Conservation (phyloP, 1,139 yeast species). For the Lodderomyces elongisporus region DNA sequence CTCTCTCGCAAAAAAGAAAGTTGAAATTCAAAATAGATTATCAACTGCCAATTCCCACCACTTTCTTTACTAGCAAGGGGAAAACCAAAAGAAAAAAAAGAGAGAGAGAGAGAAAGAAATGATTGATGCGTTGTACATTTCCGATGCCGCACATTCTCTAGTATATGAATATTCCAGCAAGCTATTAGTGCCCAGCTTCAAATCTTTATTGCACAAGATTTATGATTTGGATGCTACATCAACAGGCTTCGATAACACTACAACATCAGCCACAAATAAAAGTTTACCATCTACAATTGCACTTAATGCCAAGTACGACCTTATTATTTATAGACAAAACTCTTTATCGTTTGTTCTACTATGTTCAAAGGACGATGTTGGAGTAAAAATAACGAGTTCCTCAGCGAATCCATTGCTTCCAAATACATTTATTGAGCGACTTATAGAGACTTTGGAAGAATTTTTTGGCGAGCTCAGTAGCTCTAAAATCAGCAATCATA, state of each 20-base stretch:
- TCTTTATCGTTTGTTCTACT: slow-evolving; percentile 10
- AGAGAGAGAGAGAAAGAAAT: too few relatives aligned
- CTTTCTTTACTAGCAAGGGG: too few relatives aligned
- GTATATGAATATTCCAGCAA: slow-evolving; percentile 55
- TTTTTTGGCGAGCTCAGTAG: slow-evolving; percentile 59
- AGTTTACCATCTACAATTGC: slow-evolving; percentile 7
- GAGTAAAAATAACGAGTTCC: too few relatives aligned
- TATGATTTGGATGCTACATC: too few relatives aligned
- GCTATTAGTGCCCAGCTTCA: slow-evolving; percentile 48
- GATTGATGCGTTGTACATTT: slow-evolving; percentile 60
- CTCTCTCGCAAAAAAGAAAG: too few relatives aligned
- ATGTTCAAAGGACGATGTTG: slow-evolving; percentile 9
- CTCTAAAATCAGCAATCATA: slow-evolving; percentile 57
- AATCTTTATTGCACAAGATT: slow-evolving; percentile 27
- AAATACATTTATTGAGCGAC: slow-evolving; percentile 47
- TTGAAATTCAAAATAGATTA: too few relatives aligned
- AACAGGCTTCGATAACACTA: not conserved
- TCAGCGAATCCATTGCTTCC: slow-evolving; percentile 47
- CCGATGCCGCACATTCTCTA: slow-evolving; percentile 50
- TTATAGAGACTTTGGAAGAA: slow-evolving; percentile 49
- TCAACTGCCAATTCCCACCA: too few relatives aligned
- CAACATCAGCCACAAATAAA: not conserved
- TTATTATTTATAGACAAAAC: slow-evolving; percentile 5
- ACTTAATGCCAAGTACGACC: slow-evolving; percentile 8
- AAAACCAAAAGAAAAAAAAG: too few relatives aligned